A percentile compares a stretch with the other conserved stretches of the same genome.
phyloP scores from a whole-genome alignment of 495 filamentous ascomycete species.

The Talaromyces nanjingensis region DNA sequence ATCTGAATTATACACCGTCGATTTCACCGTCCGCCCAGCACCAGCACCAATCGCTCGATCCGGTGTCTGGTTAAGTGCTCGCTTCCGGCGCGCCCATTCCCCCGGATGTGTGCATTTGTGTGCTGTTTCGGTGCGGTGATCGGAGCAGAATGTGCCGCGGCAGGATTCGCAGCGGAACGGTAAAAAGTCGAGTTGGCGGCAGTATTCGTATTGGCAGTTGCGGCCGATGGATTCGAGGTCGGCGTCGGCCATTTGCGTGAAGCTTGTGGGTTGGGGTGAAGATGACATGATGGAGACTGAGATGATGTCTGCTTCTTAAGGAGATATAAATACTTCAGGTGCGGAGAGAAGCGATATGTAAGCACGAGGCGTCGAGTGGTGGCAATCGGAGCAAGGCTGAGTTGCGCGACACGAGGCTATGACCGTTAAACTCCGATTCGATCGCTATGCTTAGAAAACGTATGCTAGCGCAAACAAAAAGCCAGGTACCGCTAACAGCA shows the following conservation, averaged over 20 bases:
- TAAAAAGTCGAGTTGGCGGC: slow-evolving; percentile 92
- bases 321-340: neutral
- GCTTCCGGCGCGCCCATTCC: slow-evolving; percentile 71
- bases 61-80: slow-evolving; percentile 21
- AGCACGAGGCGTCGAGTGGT: neutral
- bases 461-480: neutral
- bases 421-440: neutral
- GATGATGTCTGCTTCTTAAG: neutral
- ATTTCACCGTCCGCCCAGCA: slow-evolving; percentile 30
- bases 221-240: slow-evolving; percentile 80
- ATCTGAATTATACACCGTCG: slow-evolving; percentile 52
- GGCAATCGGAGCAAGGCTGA: slow-evolving; percentile 1
- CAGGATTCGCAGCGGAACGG: slow-evolving; percentile 94
- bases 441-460: neutral
- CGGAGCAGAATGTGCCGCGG: slow-evolving; percentile 78
- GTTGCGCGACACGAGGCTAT: neutral
- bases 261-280: slow-evolving; percentile 14
- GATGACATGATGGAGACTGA: neutral
- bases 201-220: slow-evolving; percentile 87
- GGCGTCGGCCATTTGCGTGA: slow-evolving; percentile 51
- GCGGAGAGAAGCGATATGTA: neutral
- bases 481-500: neutral
- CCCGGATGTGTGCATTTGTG: slow-evolving; percentile 78
- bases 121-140: slow-evolving; percentile 81
- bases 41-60: slow-evolving; percentile 11